Evolutionary conservation across 805 yeast species (phyloP).

Genomic region (Saccharomyces eubayanus): DNA sequence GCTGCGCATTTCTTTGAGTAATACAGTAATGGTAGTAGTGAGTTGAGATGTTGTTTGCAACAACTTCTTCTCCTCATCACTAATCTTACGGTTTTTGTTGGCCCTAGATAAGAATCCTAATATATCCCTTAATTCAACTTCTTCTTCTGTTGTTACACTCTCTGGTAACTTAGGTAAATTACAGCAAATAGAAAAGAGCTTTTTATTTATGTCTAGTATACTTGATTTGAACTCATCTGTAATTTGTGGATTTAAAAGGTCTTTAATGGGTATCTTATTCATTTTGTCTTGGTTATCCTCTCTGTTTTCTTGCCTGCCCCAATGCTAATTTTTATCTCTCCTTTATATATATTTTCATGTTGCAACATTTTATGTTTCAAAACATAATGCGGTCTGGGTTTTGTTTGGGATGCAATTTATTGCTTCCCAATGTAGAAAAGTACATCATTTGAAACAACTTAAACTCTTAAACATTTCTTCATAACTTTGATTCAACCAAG

Average conservation of each 20-base stretch:
- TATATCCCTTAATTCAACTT: slow-evolving; percentile 5
- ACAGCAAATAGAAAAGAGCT: neutral
- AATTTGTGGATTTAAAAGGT: slow-evolving; percentile 14
- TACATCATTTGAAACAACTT: neutral
- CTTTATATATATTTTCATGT: neutral
- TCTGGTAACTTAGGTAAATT: neutral
- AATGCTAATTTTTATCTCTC: neutral
- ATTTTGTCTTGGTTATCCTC: slow-evolving; percentile 1
- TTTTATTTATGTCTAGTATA: neutral
- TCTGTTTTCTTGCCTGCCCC: neutral
- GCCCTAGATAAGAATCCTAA: slow-evolving; percentile 1
- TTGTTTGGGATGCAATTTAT: neutral
- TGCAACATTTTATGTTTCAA: neutral
- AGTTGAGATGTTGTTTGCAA: slow-evolving; percentile 9
- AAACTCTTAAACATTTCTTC: neutral
- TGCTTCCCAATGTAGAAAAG: neutral
- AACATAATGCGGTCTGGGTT: neutral
- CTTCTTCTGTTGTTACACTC: neutral
- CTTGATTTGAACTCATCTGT: slow-evolving; percentile 3
- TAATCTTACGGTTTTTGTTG: neutral
- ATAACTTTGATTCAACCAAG: neutral
- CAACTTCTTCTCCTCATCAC: slow-evolving; percentile 5
- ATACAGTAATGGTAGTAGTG: slow-evolving; percentile 3
- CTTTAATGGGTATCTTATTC: slow-evolving; percentile 16
- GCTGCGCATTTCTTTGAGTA: slow-evolving; percentile 1